These are phyloP conservation scores for Lasiodiplodia theobromae DNA, from an alignment of 2,329 filamentous ascomycete species.

Conservation along the genomic window DNA sequence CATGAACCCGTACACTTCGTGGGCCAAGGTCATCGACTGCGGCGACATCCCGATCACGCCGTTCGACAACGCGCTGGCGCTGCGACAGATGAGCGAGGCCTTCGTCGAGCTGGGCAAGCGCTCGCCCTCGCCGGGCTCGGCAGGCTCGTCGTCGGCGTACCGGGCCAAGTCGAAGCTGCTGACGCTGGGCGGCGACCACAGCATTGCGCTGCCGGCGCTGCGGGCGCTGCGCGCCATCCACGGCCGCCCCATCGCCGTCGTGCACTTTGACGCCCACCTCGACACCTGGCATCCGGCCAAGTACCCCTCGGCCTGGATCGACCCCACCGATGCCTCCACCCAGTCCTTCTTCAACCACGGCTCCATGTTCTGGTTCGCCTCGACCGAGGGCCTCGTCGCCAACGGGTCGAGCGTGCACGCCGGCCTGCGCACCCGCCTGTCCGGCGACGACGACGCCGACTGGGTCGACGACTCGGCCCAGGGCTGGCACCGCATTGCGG, in stretches of 20 bases:
- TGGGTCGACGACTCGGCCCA: conserved; percentile 74
- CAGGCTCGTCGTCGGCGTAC: conserved; percentile 49
- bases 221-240: conserved; percentile 56
- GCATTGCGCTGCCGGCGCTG: conserved; percentile 59
- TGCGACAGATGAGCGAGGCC: conserved; percentile 83
- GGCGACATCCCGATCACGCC: conserved; percentile 89
- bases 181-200: conserved; percentile 59
- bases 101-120: conserved; percentile 72
- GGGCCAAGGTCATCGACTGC: conserved; percentile 84
- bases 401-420: conserved; percentile 81
- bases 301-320: conserved; percentile 78
- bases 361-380: conserved; percentile 90
- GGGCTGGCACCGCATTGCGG: conserved; percentile 80
- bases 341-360: conserved; percentile 86
- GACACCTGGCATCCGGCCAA: conserved; percentile 86
- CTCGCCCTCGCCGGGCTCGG: conserved; percentile 44
- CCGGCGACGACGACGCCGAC: conserved; percentile 70
- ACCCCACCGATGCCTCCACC: conserved; percentile 57
- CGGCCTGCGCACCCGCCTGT: conserved; percentile 79
- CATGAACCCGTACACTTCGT: conserved; percentile 83
- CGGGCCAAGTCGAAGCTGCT: conserved; percentile 55
- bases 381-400: conserved; percentile 77
- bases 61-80: conserved; percentile 82
- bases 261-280: conserved; percentile 68
- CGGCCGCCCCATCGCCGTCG: conserved; percentile 54